Conservation (phyloP, 1,139 yeast genomes). For the Diutina pseudorugosa region DNA sequence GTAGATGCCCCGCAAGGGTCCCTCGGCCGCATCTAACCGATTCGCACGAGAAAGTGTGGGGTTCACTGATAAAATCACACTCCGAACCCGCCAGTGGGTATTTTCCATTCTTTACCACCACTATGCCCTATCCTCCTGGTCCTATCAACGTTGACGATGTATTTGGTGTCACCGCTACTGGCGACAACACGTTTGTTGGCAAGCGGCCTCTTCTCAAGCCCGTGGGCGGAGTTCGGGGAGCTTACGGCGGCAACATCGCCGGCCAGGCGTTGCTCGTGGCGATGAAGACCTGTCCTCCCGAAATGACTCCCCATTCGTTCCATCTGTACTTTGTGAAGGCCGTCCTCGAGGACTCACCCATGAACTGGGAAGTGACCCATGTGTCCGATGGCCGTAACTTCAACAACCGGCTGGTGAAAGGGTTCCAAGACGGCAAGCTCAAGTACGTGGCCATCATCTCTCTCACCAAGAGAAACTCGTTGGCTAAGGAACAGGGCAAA, state of each 20-base stretch:
- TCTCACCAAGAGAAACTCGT: slow-evolving; percentile 26
- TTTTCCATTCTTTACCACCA: not conserved
- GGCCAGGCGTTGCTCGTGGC: slow-evolving; percentile 31
- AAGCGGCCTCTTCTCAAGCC: slow-evolving; percentile 23
- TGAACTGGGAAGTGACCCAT: slow-evolving; percentile 12
- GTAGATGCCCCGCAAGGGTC: not conserved
- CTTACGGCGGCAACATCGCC: slow-evolving; percentile 29
- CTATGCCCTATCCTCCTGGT: not conserved
- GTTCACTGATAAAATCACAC: not conserved
- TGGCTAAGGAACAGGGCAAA: slow-evolving; percentile 10
- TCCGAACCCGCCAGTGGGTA: not conserved
- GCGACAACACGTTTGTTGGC: slow-evolving; percentile 14
- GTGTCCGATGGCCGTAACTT: slow-evolving; percentile 48
- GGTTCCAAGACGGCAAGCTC: slow-evolving; percentile 38
- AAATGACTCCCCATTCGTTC: slow-evolving; percentile 29
- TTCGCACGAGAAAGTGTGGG: not conserved
- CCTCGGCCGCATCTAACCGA: not conserved
- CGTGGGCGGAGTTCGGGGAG: slow-evolving; percentile 20
- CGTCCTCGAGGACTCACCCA: slow-evolving; percentile 10
- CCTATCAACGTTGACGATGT: slow-evolving; percentile 1
- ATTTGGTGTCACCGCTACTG: not conserved
- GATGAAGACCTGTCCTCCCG: slow-evolving; percentile 17
- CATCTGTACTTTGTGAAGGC: slow-evolving; percentile 30
- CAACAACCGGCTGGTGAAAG: slow-evolving; percentile 45
- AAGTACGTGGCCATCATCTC: slow-evolving; percentile 45